Evolutionary conservation across 768 basidiomycete species (phyloP).

Genomic region (Leucogyrophana mollusca): DNA sequence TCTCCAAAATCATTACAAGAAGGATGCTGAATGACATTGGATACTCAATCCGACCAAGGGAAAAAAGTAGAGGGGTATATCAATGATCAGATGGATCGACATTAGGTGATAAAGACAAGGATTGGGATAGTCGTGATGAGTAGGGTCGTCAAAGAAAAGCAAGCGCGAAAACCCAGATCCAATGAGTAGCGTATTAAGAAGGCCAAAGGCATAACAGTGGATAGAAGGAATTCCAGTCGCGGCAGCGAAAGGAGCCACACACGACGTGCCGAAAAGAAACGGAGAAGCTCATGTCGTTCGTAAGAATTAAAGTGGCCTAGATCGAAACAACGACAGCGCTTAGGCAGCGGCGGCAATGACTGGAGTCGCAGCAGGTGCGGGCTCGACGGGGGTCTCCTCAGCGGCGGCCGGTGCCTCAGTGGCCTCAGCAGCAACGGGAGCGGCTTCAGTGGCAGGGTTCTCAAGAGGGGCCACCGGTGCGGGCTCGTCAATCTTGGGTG

Average conservation of each 20-base stretch:
- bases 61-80: slow-evolving; percentile 48
- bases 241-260: slow-evolving; percentile 34
- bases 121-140: slow-evolving; percentile 64
- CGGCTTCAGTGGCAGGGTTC: slow-evolving; percentile 60
- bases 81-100: slow-evolving; percentile 60
- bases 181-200: slow-evolving; percentile 44
- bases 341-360: slow-evolving; percentile 82
- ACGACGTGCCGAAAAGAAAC: slow-evolving; percentile 39
- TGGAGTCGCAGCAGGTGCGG: slow-evolving; percentile 52
- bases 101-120: slow-evolving; percentile 64
- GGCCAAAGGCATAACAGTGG: slow-evolving; percentile 33
- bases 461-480: slow-evolving; percentile 81
- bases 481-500: slow-evolving; percentile 86
- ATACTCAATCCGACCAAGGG: slow-evolving; percentile 27
- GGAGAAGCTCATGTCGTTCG: slow-evolving; percentile 45
- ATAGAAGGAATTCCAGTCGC: slow-evolving; percentile 35
- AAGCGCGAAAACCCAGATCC: slow-evolving; percentile 57
- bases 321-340: slow-evolving; percentile 23
- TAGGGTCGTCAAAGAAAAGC: slow-evolving; percentile 53
- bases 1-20: slow-evolving; percentile 29
- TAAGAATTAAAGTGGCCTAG: slow-evolving; percentile 26
- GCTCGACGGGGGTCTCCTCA: slow-evolving; percentile 24
- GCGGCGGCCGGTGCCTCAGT: slow-evolving; percentile 34
- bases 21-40: slow-evolving; percentile 29
- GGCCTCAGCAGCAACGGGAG: slow-evolving; percentile 30